These are phyloP conservation scores for Coemansia sp. DNA, from an alignment of 371 early-diverging fungal genomes.

Conservation along the genomic window DNA sequence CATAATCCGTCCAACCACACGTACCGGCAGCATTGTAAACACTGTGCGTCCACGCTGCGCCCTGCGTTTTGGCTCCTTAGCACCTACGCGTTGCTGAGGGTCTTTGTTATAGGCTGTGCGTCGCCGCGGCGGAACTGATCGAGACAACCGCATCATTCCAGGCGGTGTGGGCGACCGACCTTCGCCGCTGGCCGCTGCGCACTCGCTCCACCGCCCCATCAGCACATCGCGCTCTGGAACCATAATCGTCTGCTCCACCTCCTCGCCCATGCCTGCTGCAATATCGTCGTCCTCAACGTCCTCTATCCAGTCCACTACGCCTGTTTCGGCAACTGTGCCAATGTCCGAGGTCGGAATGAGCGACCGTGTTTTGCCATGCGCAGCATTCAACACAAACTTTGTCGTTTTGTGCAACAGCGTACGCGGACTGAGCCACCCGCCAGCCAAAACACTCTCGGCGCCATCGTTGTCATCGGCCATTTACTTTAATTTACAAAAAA, in stretches of 20 bases:
- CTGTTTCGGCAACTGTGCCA: constrained; percentile 10
- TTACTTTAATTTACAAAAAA: neutral
- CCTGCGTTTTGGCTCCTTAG: neutral
- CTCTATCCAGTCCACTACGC: constrained; percentile 6
- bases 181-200: neutral
- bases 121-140: constrained; percentile 7
- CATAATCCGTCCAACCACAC: constrained; percentile 17
- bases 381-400: constrained; percentile 42
- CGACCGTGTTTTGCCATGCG: constrained; percentile 44
- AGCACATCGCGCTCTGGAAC: constrained; percentile 38
- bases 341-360: constrained; percentile 36
- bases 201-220: constrained; percentile 20
- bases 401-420: constrained; percentile 35
- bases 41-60: neutral
- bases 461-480: neutral
- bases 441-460: neutral
- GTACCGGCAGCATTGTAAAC: constrained; percentile 22
- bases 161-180: constrained; percentile 11
- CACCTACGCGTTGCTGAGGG: neutral
- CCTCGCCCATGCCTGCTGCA: neutral
- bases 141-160: constrained; percentile 22
- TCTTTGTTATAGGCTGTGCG: constrained; percentile 6
- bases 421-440: constrained; percentile 13
- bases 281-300: neutral
- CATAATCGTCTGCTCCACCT: neutral